Conservation (phyloP, 371 early-diverging fungal genomes). For the Dichotomocladium elegans region DNA sequence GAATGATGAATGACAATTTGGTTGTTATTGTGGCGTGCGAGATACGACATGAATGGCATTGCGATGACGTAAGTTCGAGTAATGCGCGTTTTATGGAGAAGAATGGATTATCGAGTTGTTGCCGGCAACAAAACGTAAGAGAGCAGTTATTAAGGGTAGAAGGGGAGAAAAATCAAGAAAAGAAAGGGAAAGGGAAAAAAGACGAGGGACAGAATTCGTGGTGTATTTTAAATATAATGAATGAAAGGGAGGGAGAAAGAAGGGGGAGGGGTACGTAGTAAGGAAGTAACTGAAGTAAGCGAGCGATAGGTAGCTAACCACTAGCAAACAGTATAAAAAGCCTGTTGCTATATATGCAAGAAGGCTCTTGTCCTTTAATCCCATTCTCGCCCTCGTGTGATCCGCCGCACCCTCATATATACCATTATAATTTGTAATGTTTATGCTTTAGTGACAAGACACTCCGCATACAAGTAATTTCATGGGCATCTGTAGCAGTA, state of each 20-base stretch:
- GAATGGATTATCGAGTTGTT: not conserved
- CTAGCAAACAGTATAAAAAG: too few relatives aligned
- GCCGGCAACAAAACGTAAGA: too few relatives aligned
- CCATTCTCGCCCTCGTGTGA: too few relatives aligned
- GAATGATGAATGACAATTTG: not conserved
- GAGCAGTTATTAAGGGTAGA: not conserved
- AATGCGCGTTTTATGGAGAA: not conserved
- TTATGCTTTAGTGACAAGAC: too few relatives aligned
- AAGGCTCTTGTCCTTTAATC: too few relatives aligned
- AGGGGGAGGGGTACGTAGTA: not conserved
- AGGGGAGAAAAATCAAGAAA: not conserved
- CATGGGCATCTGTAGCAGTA: too few relatives aligned
- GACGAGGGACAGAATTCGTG: not conserved
- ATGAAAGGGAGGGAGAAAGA: not conserved
- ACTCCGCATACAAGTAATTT: too few relatives aligned
- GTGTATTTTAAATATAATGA: slow-evolving; percentile 9
- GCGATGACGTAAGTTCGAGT: not conserved
- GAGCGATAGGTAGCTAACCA: too few relatives aligned
- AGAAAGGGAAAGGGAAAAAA: not conserved
- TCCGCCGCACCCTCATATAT: too few relatives aligned
- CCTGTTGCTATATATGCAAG: too few relatives aligned
- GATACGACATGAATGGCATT: slow-evolving; percentile 14
- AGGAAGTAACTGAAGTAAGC: too few relatives aligned
- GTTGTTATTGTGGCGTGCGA: slow-evolving; percentile 7
- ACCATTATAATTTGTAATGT: not conserved